These are phyloP conservation scores for Phoma sp. DNA, from an alignment of 2,329 filamentous ascomycete genomes.

Conservation along the genomic window DNA sequence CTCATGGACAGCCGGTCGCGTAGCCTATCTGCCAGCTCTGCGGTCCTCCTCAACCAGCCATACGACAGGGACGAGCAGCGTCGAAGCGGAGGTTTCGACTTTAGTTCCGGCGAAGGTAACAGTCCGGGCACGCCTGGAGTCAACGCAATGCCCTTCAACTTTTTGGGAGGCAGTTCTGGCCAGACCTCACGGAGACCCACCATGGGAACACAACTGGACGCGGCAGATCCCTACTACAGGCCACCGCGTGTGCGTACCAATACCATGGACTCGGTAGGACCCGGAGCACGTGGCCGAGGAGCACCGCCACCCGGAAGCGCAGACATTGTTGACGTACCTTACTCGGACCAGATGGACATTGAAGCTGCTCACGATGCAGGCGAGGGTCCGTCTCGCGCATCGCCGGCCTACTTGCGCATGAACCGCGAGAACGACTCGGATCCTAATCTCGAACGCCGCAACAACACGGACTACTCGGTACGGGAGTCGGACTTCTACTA, in stretches of 20 bases:
- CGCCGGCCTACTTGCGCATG: conserved; percentile 60
- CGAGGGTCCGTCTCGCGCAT: conserved; percentile 43
- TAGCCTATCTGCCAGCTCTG: conserved; percentile 68
- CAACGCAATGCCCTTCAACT: conserved; percentile 75
- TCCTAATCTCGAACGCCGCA: conserved; percentile 60
- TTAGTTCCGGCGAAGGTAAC: conserved; percentile 58
- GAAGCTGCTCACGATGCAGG: conserved; percentile 40
- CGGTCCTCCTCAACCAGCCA: conserved; percentile 63
- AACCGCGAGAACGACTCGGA: conserved; percentile 57
- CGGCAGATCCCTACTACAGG: conserved; percentile 82
- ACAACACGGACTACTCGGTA: conserved; percentile 84
- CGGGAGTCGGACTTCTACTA: conserved; percentile 98
- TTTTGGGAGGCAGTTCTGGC: conserved; percentile 59
- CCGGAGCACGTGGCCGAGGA: conserved; percentile 52
- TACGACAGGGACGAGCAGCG: conserved; percentile 50
- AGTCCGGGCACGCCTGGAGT: conserved; percentile 75
- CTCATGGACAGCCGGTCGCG: conserved; percentile 61
- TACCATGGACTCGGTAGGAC: conserved; percentile 62
- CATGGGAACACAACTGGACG: conserved; percentile 42
- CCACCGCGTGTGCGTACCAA: conserved; percentile 73
- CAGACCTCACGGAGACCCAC: conserved; percentile 51
- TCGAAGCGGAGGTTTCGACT: conserved; percentile 61
- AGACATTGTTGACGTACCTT: conserved; percentile 55
- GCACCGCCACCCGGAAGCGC: conserved; percentile 52
- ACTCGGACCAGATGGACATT: conserved; percentile 51